Conservation (phyloP, 495 filamentous ascomycete genomes). For the Xylaria telfairii region DNA sequence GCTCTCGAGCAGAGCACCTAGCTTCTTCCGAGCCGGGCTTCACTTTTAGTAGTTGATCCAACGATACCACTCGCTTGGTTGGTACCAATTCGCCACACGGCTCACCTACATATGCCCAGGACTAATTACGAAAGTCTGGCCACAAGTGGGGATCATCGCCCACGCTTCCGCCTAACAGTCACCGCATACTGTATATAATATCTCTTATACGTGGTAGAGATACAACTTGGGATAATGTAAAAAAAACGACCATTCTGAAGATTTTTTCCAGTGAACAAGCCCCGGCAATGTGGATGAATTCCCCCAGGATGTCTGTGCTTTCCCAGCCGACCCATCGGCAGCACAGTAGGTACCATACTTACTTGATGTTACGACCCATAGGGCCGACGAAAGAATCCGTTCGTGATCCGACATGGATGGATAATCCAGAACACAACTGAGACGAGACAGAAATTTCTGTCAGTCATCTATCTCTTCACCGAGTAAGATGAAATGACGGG, state of each 20-base stretch:
- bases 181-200: slow-evolving; percentile 16
- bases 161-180: not conserved
- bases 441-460: not conserved
- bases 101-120: slow-evolving; percentile 8
- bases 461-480: not conserved
- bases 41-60: slow-evolving; percentile 14
- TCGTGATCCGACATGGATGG: not conserved
- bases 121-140: slow-evolving; percentile 10
- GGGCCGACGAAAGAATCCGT: slow-evolving; percentile 12
- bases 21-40: slow-evolving; percentile 16
- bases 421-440: not conserved
- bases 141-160: slow-evolving; percentile 4
- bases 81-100: slow-evolving; percentile 10
- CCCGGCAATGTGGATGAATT: slow-evolving; percentile 25
- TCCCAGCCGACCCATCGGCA: slow-evolving; percentile 7
- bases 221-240: slow-evolving; percentile 12
- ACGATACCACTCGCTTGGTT: not conserved
- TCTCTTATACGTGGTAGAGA: slow-evolving; percentile 12
- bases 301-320: slow-evolving; percentile 21
- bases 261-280: slow-evolving; percentile 7
- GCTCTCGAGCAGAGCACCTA: not conserved
- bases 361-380: not conserved
- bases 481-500: not conserved
- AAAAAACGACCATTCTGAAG: not conserved
- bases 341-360: not conserved